phyloP scores from a whole-genome alignment of 441 rosid species.

The Syzygium malaccense region DNA sequence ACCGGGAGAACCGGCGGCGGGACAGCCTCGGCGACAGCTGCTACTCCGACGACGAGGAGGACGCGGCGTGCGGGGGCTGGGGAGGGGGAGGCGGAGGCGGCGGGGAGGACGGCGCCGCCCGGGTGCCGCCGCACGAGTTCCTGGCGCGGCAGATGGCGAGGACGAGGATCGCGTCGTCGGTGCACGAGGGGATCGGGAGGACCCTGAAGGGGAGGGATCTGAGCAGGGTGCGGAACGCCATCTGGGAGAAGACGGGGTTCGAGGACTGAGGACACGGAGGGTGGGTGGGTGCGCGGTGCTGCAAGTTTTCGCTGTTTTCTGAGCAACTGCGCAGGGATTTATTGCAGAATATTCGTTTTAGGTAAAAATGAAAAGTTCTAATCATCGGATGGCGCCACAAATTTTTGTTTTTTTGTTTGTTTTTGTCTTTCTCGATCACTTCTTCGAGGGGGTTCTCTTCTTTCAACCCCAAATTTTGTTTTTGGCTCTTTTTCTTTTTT shows the following conservation, averaged over 20 bases:
- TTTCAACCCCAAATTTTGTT: neutral
- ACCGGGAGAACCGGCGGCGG: conserved; percentile 1
- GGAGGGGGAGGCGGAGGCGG: neutral
- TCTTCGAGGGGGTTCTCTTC: neutral
- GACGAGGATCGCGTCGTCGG: neutral
- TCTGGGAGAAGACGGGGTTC: conserved; percentile 5
- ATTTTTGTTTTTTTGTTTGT: neutral
- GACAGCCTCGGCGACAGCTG: neutral
- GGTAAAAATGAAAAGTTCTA: neutral
- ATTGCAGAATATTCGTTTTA: neutral
- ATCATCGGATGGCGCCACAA: neutral
- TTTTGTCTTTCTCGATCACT: neutral
- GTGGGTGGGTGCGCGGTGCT: neutral
- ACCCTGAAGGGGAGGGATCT: conserved; percentile 7
- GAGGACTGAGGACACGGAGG: neutral
- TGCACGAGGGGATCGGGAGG: conserved; percentile 7
- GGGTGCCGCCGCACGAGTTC: conserved; percentile 9
- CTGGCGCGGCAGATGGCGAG: conserved; percentile 4
- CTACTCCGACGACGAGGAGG: neutral
- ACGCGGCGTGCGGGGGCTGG: neutral
- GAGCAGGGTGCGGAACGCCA: conserved; percentile 3
- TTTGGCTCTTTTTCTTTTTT: neutral
- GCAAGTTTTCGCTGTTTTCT: neutral
- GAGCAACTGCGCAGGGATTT: neutral
- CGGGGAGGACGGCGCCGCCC: neutral